phyloP scores from a whole-genome alignment of 208 protist species.

The Jaenimonas drosophilae region DNA sequence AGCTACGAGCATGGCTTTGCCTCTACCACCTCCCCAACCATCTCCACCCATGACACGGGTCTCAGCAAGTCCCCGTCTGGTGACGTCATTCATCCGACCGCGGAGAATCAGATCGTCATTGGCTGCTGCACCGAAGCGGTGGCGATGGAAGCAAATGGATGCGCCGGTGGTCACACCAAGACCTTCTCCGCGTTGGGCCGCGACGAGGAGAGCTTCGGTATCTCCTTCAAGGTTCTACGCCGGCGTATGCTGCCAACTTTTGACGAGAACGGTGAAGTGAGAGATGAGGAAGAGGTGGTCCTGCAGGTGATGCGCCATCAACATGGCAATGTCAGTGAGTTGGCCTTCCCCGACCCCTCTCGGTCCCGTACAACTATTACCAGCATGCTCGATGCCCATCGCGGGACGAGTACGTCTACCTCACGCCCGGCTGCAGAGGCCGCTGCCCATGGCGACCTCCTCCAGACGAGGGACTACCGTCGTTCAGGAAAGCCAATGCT shows the following conservation, averaged over 20 bases:
- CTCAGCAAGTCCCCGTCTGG: not conserved
- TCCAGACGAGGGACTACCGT: too few species aligned
- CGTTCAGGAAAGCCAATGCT: too few species aligned
- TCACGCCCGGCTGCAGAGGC: too few species aligned
- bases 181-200: not conserved
- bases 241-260: not conserved
- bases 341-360: too few species aligned
- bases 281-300: conserved; percentile 1
- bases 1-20: not conserved
- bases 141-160: not conserved
- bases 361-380: too few species aligned
- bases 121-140: conserved; percentile 26
- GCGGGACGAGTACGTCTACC: too few species aligned
- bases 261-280: conserved; percentile 3
- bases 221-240: conserved; percentile 27
- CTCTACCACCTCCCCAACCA: not conserved
- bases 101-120: conserved; percentile 9
- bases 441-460: too few species aligned
- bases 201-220: conserved; percentile 2
- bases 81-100: not conserved
- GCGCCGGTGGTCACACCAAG: not conserved
- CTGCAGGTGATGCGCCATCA: conserved; percentile 5
- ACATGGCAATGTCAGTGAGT: not conserved
- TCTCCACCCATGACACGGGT: not conserved
- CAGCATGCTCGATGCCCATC: too few species aligned